A percentile compares a stretch with the other conserved stretches of the same genome.
These are phyloP conservation scores for Neoboletus brunneissimus DNA, from an alignment of 768 basidiomycete genomes.

Conservation along the genomic window DNA sequence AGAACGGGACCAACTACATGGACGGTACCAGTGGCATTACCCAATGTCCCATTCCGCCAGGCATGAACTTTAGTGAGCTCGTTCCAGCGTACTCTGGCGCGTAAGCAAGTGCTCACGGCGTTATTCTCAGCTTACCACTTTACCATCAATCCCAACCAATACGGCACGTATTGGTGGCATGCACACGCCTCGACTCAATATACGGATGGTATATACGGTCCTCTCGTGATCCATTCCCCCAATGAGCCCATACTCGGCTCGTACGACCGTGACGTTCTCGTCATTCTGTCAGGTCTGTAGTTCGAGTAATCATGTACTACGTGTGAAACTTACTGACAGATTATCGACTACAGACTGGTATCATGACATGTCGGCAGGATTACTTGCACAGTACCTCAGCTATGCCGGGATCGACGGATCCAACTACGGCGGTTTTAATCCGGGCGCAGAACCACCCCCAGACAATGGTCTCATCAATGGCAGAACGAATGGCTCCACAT, in stretches of 20 bases:
- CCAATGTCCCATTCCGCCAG: conserved; percentile 54
- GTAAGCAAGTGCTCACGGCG: neutral
- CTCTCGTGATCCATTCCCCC: conserved; percentile 45
- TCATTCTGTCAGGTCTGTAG: conserved; percentile 35
- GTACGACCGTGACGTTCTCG: conserved; percentile 40
- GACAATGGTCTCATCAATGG: conserved; percentile 38
- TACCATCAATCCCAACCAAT: conserved; percentile 39
- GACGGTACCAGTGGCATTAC: conserved; percentile 48
- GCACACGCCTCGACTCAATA: conserved; percentile 38
- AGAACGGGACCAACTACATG: conserved; percentile 47
- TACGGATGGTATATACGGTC: conserved; percentile 50
- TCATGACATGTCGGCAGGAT: conserved; percentile 28
- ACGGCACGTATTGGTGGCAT: conserved; percentile 52
- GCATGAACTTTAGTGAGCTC: conserved; percentile 37
- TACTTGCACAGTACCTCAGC: conserved; percentile 32
- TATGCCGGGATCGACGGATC: conserved; percentile 24
- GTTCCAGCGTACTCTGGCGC: neutral
- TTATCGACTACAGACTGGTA: conserved; percentile 31
- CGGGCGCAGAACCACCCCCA: conserved; percentile 38
- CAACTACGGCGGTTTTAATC: conserved; percentile 30
- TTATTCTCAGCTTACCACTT: conserved; percentile 34
- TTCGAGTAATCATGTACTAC: neutral
- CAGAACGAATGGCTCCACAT: conserved; percentile 20
- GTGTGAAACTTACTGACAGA: neutral
- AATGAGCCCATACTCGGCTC: conserved; percentile 29